These are phyloP conservation scores for Leccinum truebloodii DNA, from an alignment of 768 basidiomycete species.

Conservation along the genomic window DNA sequence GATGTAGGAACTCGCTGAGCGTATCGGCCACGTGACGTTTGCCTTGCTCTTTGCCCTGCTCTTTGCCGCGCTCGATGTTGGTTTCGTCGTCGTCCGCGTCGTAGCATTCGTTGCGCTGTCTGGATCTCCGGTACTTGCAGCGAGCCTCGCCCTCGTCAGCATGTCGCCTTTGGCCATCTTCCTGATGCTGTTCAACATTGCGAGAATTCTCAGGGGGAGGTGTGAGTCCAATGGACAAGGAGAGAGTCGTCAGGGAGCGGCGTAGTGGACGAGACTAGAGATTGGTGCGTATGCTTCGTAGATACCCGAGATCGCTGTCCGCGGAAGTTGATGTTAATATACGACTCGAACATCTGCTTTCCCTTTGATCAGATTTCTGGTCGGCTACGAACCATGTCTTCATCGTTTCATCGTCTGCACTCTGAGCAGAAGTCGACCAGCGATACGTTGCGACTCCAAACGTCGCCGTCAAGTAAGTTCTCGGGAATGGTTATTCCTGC, in stretches of 20 bases:
- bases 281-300: not conserved
- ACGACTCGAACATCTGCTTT: not conserved
- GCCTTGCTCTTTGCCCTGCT: slow-evolving; percentile 18
- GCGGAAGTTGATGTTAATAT: too few relatives aligned
- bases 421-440: not conserved
- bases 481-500: not conserved
- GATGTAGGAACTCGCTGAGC: slow-evolving; percentile 12
- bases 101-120: slow-evolving; percentile 14
- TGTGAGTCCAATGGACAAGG: not conserved
- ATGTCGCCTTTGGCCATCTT: slow-evolving; percentile 8
- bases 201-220: not conserved
- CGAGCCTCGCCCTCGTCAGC: slow-evolving; percentile 12
- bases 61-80: slow-evolving; percentile 23
- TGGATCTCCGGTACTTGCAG: slow-evolving; percentile 12
- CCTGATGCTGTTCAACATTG: slow-evolving; percentile 4
- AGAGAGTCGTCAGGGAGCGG: slow-evolving; percentile 1
- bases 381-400: not conserved
- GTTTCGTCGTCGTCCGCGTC: slow-evolving; percentile 21
- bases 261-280: not conserved
- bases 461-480: not conserved
- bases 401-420: not conserved
- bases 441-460: not conserved
- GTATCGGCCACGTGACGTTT: slow-evolving; percentile 18
- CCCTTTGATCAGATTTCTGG: not conserved
- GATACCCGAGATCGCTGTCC: not conserved